Percentiles rank a stretch among this genome's conserved stretches.
Conservation (phyloP, 805 yeast species). For the Ascoidea asiatica region DNA sequence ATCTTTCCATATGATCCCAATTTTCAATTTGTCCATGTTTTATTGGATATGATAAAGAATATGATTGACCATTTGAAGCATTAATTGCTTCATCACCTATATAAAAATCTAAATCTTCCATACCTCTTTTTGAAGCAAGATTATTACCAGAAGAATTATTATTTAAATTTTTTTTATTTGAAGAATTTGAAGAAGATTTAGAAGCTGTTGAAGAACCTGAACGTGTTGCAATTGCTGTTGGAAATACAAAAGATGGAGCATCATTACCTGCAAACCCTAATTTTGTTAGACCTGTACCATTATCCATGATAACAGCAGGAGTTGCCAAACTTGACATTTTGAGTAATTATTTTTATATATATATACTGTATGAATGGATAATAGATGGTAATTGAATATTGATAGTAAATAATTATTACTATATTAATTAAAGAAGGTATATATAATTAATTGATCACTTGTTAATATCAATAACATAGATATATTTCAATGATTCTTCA, state of each 20-base stretch:
- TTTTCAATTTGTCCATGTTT: slow-evolving; percentile 97
- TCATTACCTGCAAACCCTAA: slow-evolving; percentile 98
- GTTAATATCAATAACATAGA: too few relatives aligned
- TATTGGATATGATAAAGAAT: slow-evolving; percentile 82
- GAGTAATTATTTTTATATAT: too few relatives aligned
- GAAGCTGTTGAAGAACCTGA: slow-evolving; percentile 23
- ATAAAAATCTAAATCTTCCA: slow-evolving; percentile 86
- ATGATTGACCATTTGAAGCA: slow-evolving; percentile 85
- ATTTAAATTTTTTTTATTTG: slow-evolving; percentile 14
- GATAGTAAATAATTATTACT: too few relatives aligned
- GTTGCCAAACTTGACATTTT: not conserved
- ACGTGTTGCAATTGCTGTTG: slow-evolving; percentile 71
- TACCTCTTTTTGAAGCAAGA: slow-evolving; percentile 41
- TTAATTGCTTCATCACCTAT: slow-evolving; percentile 92
- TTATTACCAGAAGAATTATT: slow-evolving; percentile 12
- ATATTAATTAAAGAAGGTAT: too few relatives aligned
- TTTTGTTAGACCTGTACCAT: slow-evolving; percentile 97
- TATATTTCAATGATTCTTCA: too few relatives aligned
- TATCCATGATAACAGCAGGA: slow-evolving; percentile 91
- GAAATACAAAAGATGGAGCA: slow-evolving; percentile 92
- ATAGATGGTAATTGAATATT: too few relatives aligned
- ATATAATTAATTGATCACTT: too few relatives aligned
- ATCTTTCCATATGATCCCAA: slow-evolving; percentile 99
- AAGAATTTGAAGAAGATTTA: slow-evolving; percentile 19
- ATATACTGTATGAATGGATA: too few relatives aligned